Conservation (phyloP, 768 basidiomycete genomes). For the Lentinula sp. region DNA sequence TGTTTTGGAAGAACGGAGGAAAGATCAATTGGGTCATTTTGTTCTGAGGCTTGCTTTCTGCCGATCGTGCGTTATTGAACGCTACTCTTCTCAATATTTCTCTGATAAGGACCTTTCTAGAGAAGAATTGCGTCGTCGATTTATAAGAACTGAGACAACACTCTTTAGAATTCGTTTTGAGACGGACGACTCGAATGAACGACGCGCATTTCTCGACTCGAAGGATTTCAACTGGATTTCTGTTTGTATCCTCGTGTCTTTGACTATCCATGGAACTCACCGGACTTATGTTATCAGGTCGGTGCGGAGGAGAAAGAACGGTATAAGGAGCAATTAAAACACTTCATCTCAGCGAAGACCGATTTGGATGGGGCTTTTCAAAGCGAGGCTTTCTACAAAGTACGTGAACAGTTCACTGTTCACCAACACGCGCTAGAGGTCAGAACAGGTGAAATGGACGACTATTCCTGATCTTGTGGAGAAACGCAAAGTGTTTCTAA, state of each 20-base stretch:
- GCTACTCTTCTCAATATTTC: not conserved
- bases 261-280: not conserved
- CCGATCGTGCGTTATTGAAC: slow-evolving; percentile 66
- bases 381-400: slow-evolving; percentile 74
- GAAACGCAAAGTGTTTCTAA: slow-evolving; percentile 71
- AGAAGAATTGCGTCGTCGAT: slow-evolving; percentile 84
- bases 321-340: slow-evolving; percentile 41
- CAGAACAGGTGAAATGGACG: slow-evolving; percentile 88
- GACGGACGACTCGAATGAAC: slow-evolving; percentile 43
- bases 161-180: slow-evolving; percentile 84
- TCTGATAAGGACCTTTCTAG: slow-evolving; percentile 30
- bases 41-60: slow-evolving; percentile 93
- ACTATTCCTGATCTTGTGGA: slow-evolving; percentile 90
- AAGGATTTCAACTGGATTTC: slow-evolving; percentile 60
- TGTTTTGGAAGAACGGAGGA: slow-evolving; percentile 60
- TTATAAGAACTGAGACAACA: slow-evolving; percentile 82
- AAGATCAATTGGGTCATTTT: slow-evolving; percentile 90
- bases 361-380: slow-evolving; percentile 32
- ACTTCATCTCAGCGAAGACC: slow-evolving; percentile 35
- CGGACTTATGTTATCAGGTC: slow-evolving; percentile 37
- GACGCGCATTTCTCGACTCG: slow-evolving; percentile 57
- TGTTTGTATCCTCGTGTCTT: slow-evolving; percentile 28
- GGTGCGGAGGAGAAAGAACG: slow-evolving; percentile 45
- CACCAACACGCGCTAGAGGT: not conserved
- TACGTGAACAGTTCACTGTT: slow-evolving; percentile 17